Conservation (phyloP, 2,329 filamentous ascomycete genomes). For the Elsinoe ampelina region DNA sequence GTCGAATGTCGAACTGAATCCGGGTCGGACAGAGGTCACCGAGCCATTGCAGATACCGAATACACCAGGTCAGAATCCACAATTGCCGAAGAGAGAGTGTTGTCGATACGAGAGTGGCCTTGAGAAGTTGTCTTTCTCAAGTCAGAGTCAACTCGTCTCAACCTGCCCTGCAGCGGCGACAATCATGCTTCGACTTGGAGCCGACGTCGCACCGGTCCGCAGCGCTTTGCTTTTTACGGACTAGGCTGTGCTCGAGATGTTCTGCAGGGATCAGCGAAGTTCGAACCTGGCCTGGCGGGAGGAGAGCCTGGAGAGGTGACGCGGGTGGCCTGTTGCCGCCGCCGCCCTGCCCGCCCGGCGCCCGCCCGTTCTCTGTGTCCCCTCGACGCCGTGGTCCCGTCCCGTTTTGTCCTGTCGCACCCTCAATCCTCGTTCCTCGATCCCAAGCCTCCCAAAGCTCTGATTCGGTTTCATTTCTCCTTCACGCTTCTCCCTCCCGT, state of each 20-base stretch:
- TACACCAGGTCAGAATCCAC: neutral
- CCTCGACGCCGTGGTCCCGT: neutral
- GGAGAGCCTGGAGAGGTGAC: neutral
- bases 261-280: neutral
- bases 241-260: neutral
- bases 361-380: neutral
- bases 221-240: neutral
- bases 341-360: neutral
- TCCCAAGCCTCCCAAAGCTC: neutral
- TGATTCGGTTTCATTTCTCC: neutral
- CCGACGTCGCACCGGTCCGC: neutral
- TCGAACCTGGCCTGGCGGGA: no score
- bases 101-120: neutral
- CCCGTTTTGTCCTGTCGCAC: neutral
- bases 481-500: neutral
- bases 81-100: neutral
- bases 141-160: constrained; percentile 1
- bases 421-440: neutral
- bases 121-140: neutral
- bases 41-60: neutral
- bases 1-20: neutral
- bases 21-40: neutral
- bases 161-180: neutral
- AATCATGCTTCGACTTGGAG: neutral
- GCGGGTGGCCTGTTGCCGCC: neutral